A percentile compares a stretch with the other conserved stretches of the same genome.
Evolutionary conservation across 1,284 basidiomycete species (phyloP).

Genomic region (Meira miltonrushii): DNA sequence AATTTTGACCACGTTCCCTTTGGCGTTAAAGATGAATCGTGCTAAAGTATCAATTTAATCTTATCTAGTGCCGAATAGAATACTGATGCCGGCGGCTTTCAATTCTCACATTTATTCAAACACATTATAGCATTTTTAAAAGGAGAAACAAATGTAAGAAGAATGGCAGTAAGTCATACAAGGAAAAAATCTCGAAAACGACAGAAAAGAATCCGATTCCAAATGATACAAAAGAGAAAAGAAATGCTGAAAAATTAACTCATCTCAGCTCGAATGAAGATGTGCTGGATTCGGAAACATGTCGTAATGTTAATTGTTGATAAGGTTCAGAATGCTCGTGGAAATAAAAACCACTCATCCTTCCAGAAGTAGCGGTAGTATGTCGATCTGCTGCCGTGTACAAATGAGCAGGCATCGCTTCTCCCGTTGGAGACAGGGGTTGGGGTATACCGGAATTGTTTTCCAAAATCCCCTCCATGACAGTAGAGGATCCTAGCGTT

Average conservation of each 20-base stretch:
- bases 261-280: conserved; percentile 55
- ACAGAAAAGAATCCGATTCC: neutral
- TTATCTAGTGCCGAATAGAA: too few relatives aligned
- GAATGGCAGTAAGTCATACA: too few relatives aligned
- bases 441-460: neutral
- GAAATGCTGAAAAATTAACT: neutral
- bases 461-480: neutral
- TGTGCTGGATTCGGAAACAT: conserved; percentile 49
- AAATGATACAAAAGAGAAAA: neutral
- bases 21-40: too few relatives aligned
- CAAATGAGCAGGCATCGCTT: neutral
- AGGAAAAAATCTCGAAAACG: too few relatives aligned
- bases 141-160: too few relatives aligned
- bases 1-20: too few relatives aligned
- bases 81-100: too few relatives aligned
- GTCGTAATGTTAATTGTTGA: conserved; percentile 56
- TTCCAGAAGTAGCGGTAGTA: conserved; percentile 20
- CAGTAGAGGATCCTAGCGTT: neutral
- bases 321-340: conserved; percentile 80
- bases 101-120: too few relatives aligned
- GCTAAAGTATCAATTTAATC: too few relatives aligned
- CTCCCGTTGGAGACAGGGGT: neutral
- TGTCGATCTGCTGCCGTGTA: neutral
- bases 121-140: too few relatives aligned
- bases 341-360: conserved; percentile 85